These are phyloP conservation scores for Agastache rugosa DNA, from an alignment of 257 asterid species.

Conservation along the genomic window DNA sequence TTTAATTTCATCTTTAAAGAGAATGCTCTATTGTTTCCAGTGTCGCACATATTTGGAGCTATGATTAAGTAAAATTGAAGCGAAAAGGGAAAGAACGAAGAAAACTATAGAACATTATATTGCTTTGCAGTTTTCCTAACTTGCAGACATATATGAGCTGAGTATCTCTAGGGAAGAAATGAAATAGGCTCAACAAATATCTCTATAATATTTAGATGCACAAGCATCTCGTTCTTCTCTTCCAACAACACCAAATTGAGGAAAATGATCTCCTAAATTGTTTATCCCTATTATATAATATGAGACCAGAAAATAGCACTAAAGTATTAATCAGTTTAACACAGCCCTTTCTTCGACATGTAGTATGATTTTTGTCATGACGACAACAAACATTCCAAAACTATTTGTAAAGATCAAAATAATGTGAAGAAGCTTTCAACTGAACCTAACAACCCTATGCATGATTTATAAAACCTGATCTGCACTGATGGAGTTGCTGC, in stretches of 20 bases:
- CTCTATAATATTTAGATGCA: not conserved
- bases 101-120: not conserved
- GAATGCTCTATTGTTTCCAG: not conserved
- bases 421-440: not conserved
- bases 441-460: not conserved
- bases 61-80: not conserved
- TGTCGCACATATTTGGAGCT: not conserved
- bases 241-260: not conserved
- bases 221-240: conserved; percentile 14
- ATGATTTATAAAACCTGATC: not conserved
- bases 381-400: too few relatives aligned
- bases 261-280: not conserved
- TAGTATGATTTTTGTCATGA: too few relatives aligned
- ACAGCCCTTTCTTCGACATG: not conserved
- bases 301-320: not conserved
- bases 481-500: not conserved
- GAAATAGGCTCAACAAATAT: not conserved
- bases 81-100: not conserved
- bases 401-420: not conserved
- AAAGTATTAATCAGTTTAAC: not conserved
- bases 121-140: not conserved
- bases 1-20: too few relatives aligned
- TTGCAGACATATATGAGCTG: not conserved
- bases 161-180: not conserved
- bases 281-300: not conserved